These are phyloP conservation scores for Coffea eugenioides DNA, from an alignment of 257 asterid species.

Conservation along the genomic window DNA sequence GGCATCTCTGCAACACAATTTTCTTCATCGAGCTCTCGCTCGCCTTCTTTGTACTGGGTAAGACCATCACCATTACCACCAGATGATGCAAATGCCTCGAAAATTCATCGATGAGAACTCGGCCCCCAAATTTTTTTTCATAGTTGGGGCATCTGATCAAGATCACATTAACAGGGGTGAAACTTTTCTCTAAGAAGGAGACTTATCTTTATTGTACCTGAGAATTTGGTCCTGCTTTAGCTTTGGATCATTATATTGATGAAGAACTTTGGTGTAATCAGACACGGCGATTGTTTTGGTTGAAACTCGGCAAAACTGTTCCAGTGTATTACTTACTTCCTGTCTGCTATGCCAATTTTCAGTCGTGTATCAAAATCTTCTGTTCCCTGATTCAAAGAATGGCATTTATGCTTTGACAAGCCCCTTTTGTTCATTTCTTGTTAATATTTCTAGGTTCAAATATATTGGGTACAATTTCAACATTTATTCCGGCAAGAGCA, in stretches of 20 bases:
- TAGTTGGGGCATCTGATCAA: conserved; percentile 2
- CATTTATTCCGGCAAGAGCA: too few species aligned
- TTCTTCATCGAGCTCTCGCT: conserved; percentile 82
- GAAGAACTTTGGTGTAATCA: neutral
- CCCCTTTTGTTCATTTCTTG: too few species aligned
- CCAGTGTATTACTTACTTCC: too few species aligned
- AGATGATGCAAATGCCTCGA: conserved; percentile 29
- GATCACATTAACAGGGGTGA: neutral
- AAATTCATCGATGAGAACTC: neutral
- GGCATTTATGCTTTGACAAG: too few species aligned
- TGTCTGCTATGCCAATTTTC: too few species aligned
- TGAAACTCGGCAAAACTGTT: neutral
- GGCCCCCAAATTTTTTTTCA: neutral
- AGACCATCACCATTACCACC: conserved; percentile 57
- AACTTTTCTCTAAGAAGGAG: neutral
- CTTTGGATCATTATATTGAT: neutral
- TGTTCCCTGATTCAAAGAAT: too few species aligned
- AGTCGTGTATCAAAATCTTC: too few species aligned
- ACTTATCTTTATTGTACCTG: neutral
- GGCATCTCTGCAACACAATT: conserved; percentile 66
- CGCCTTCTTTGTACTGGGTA: conserved; percentile 79
- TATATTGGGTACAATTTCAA: too few species aligned
- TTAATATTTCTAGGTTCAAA: too few species aligned
- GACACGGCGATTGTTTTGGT: neutral
- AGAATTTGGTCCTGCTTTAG: neutral